These are phyloP conservation scores for Thermothielavioides terrestris DNA, from an alignment of 495 filamentous ascomycete species.

Conservation along the genomic window DNA sequence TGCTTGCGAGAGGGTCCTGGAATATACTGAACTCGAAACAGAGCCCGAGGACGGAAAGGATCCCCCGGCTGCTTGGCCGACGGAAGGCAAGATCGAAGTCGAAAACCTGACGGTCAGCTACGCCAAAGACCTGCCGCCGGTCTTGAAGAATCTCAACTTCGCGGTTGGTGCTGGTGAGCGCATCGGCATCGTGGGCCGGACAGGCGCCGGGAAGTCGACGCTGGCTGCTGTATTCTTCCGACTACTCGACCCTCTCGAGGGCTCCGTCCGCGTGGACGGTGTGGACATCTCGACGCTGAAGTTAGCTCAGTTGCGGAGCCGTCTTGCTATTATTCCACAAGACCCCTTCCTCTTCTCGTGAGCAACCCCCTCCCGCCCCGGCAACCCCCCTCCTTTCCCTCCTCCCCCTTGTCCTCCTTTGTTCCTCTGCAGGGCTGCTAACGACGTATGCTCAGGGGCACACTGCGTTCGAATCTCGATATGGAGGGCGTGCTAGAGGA, in stretches of 20 bases:
- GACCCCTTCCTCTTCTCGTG: slow-evolving; percentile 45
- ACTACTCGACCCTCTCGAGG: slow-evolving; percentile 37
- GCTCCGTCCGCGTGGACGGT: slow-evolving; percentile 42
- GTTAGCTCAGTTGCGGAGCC: slow-evolving; percentile 39
- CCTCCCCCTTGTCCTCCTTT: neutral
- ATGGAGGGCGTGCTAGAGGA: slow-evolving; percentile 47
- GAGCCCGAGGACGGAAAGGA: slow-evolving; percentile 28
- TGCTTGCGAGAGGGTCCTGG: slow-evolving; percentile 32
- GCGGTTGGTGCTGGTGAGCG: slow-evolving; percentile 30
- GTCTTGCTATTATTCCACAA: slow-evolving; percentile 47
- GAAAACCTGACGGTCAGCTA: slow-evolving; percentile 35
- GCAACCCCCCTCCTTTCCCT: too few relatives aligned
- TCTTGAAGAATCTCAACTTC: slow-evolving; percentile 38
- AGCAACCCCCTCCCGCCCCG: neutral
- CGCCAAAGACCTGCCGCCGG: slow-evolving; percentile 32
- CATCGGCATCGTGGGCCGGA: slow-evolving; percentile 45
- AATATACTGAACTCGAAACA: slow-evolving; percentile 31
- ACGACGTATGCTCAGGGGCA: slow-evolving; percentile 24
- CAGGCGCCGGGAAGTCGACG: slow-evolving; percentile 41
- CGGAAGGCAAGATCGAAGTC: slow-evolving; percentile 33
- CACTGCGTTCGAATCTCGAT: slow-evolving; percentile 44
- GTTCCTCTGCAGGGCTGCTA: neutral
- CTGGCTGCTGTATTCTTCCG: slow-evolving; percentile 42
- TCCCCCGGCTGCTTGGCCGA: slow-evolving; percentile 38
- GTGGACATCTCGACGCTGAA: slow-evolving; percentile 42